These are phyloP conservation scores for Phalaenopsis aphrodite DNA, from an alignment of 106 monocot species.

Conservation along the genomic window DNA sequence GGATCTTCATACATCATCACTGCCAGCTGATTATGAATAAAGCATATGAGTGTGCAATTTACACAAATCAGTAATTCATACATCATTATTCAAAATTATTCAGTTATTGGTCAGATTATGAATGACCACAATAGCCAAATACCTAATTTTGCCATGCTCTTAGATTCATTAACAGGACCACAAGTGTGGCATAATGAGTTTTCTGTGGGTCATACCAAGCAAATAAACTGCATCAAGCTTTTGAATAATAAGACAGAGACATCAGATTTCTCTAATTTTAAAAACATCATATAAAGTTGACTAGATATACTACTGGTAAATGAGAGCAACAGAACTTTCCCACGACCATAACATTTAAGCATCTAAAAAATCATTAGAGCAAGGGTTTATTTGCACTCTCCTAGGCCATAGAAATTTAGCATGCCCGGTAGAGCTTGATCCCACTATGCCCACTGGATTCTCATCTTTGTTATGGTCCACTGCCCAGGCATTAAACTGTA, in stretches of 20 bases:
- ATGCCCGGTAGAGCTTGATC: neutral
- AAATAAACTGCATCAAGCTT: neutral
- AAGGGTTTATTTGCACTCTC: neutral
- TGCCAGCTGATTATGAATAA: conserved; percentile 23
- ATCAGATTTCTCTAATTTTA: neutral
- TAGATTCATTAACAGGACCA: neutral
- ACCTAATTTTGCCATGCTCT: neutral
- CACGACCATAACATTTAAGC: neutral
- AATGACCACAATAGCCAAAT: neutral
- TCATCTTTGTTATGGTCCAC: neutral
- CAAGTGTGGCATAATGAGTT: neutral
- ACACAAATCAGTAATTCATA: neutral
- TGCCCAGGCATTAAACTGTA: too few species aligned
- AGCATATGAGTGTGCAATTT: conserved; percentile 13
- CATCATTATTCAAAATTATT: neutral
- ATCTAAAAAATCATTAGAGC: neutral
- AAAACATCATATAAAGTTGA: neutral
- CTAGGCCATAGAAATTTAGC: neutral
- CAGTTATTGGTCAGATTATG: neutral
- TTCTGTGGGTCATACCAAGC: neutral
- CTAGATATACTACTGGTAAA: neutral
- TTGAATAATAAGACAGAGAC: neutral
- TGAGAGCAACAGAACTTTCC: neutral
- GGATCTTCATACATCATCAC: conserved; percentile 26
- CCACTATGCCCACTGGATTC: neutral